phyloP scores from a whole-genome alignment of 352 stramenopile species.

The Pelagophyceae sp. region DNA sequence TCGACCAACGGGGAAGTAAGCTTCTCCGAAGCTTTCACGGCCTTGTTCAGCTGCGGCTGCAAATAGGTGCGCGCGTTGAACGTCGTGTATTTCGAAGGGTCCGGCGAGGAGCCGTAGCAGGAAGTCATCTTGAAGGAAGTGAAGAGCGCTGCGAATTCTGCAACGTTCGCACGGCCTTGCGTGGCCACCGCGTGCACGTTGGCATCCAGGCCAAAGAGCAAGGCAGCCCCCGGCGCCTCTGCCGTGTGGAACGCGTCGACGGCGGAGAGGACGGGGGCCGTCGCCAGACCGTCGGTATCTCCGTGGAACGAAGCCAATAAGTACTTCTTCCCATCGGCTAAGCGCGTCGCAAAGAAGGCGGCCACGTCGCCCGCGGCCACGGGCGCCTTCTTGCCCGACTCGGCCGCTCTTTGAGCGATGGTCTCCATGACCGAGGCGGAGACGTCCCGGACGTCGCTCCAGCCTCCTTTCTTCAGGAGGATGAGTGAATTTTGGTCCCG shows the following conservation, averaged over 20 bases:
- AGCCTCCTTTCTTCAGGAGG: conserved; percentile 55
- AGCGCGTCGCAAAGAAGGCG: conserved; percentile 43
- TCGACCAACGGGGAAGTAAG: conserved; percentile 44
- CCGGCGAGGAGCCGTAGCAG: conserved; percentile 55
- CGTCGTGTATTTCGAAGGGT: conserved; percentile 60
- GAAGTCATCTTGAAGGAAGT: conserved; percentile 47
- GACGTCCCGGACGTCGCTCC: conserved; percentile 48
- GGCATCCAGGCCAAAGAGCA: conserved; percentile 68
- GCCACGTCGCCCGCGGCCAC: conserved; percentile 62
- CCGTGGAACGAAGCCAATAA: conserved; percentile 64
- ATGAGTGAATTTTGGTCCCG: conserved; percentile 71
- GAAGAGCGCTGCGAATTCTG: conserved; percentile 53
- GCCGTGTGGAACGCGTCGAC: conserved; percentile 41
- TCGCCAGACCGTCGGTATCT: conserved; percentile 67
- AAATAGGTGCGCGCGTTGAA: conserved; percentile 65
- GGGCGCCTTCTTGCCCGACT: conserved; percentile 45
- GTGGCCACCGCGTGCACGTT: conserved; percentile 60
- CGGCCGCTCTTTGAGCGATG: conserved; percentile 34
- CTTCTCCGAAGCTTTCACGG: conserved; percentile 51
- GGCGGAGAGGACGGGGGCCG: conserved; percentile 55
- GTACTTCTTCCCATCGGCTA: conserved; percentile 41
- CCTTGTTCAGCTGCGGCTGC: conserved; percentile 64
- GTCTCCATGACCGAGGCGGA: conserved; percentile 41
- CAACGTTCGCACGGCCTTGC: conserved; percentile 27
- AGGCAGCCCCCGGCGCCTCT: conserved; percentile 21